Evolutionary conservation across 148 eudicot species (phyloP).

Genomic region (Cornus florida): DNA sequence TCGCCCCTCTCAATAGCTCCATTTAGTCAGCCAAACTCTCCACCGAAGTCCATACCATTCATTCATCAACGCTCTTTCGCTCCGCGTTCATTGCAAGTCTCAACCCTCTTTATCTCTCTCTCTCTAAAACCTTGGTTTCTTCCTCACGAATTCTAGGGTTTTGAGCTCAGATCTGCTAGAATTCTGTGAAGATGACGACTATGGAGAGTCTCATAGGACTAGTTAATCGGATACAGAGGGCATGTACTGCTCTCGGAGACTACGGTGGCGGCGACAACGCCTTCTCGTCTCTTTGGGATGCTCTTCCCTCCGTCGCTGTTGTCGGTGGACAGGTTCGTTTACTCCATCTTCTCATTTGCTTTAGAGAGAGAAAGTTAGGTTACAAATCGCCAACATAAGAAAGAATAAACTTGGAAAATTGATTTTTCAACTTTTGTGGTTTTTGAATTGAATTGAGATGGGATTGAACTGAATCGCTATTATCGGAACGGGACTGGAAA

Average conservation of each 20-base stretch:
- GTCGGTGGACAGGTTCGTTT: conserved; percentile 67
- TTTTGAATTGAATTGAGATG: neutral
- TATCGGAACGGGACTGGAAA: too few species aligned
- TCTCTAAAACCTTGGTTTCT: neutral
- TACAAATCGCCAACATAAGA: neutral
- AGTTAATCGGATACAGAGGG: conserved; percentile 61
- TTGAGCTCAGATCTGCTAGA: conserved; percentile 1
- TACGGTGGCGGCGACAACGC: conserved; percentile 55
- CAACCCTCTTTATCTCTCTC: neutral
- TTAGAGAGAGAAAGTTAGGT: neutral
- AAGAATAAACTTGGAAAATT: neutral
- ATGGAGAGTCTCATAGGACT: conserved; percentile 74
- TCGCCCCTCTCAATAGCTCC: neutral
- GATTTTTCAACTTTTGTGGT: neutral
- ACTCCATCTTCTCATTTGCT: neutral
- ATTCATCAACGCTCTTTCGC: neutral
- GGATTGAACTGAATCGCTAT: too few species aligned
- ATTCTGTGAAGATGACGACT: conserved; percentile 34
- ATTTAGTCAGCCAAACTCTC: neutral
- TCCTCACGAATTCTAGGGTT: conserved; percentile 6
- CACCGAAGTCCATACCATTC: neutral
- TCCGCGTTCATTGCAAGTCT: conserved; percentile 12
- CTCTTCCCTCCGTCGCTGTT: conserved; percentile 72
- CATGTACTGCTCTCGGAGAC: conserved; percentile 66
- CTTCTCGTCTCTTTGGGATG: conserved; percentile 71